Percentiles rank a stretch among this genome's conserved stretches.
Conservation (phyloP, 768 basidiomycete species). For the Ephemerocybe angulata region DNA sequence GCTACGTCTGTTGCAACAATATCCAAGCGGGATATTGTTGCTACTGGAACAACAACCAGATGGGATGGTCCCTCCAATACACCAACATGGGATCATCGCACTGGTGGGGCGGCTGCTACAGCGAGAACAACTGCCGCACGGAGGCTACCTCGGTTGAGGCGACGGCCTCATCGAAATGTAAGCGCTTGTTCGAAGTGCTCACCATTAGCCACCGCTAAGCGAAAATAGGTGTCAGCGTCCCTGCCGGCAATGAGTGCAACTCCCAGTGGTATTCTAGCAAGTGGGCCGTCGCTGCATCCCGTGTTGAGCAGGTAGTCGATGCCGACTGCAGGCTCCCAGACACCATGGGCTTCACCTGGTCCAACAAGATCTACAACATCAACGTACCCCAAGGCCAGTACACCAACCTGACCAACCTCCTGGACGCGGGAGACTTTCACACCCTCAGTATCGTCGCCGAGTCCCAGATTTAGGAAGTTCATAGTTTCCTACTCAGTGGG, state of each 20-base stretch:
- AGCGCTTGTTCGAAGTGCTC: background rate
- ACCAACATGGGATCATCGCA: background rate
- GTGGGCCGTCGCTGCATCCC: constrained; percentile 1
- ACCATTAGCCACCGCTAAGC: too few relatives aligned
- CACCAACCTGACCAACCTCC: background rate
- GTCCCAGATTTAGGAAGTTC: too few relatives aligned
- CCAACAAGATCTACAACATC: constrained; percentile 9
- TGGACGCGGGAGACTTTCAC: background rate
- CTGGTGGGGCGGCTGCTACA: constrained; percentile 6
- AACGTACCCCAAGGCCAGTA: constrained; percentile 9
- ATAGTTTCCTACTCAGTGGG: too few relatives aligned
- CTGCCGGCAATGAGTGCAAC: background rate
- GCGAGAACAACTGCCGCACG: constrained; percentile 1
- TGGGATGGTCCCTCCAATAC: constrained; percentile 10
- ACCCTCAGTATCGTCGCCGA: background rate
- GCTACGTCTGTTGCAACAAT: constrained; percentile 10
- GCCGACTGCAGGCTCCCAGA: constrained; percentile 10
- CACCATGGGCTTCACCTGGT: constrained; percentile 10
- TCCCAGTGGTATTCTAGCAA: constrained; percentile 7
- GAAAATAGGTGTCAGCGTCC: constrained; percentile 10
- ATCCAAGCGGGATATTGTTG: constrained; percentile 10
- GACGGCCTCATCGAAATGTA: constrained; percentile 4
- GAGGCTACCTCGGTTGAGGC: constrained; percentile 1
- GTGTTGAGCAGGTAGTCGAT: background rate
- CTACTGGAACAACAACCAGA: background rate